These are phyloP conservation scores for Aspergillus amoenus DNA, from an alignment of 2,329 filamentous ascomycete species.

Conservation along the genomic window DNA sequence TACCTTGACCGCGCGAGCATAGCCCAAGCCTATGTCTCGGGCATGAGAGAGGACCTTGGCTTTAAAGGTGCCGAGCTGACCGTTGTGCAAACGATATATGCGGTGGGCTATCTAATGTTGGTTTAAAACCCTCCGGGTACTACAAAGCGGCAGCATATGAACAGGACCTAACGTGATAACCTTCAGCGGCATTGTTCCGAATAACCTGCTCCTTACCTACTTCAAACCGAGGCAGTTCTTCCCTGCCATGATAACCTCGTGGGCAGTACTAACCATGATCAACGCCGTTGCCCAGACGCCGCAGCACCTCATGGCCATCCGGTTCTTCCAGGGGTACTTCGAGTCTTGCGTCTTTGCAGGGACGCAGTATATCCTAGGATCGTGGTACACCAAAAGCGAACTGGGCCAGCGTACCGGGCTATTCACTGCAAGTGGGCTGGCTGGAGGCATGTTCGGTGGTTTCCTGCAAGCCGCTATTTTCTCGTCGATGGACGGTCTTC, in stretches of 20 bases:
- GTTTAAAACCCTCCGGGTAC: too few relatives aligned
- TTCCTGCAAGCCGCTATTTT: slow-evolving; percentile 5
- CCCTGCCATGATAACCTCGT: slow-evolving; percentile 30
- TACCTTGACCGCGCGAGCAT: slow-evolving; percentile 49
- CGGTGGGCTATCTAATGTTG: slow-evolving; percentile 24
- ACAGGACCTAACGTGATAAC: too few relatives aligned
- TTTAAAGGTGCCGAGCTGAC: slow-evolving; percentile 33
- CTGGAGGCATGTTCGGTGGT: slow-evolving; percentile 3
- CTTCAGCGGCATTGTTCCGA: slow-evolving; percentile 21
- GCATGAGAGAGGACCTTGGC: slow-evolving; percentile 34
- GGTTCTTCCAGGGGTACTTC: slow-evolving; percentile 38
- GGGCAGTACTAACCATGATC: slow-evolving; percentile 34
- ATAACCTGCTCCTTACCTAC: slow-evolving; percentile 26
- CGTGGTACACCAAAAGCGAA: slow-evolving; percentile 43
- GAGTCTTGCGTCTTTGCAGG: slow-evolving; percentile 35
- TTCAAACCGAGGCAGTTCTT: slow-evolving; percentile 28
- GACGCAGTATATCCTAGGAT: slow-evolving; percentile 40
- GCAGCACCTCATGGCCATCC: slow-evolving; percentile 34
- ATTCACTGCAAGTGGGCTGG: background rate
- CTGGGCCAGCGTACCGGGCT: slow-evolving; percentile 1
- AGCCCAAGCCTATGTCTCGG: slow-evolving; percentile 48
- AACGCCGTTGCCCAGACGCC: slow-evolving; percentile 31
- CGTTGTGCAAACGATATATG: slow-evolving; percentile 26
- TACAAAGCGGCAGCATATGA: too few relatives aligned
- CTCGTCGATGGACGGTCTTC: background rate